Evolutionary conservation across 192 early-diverging fungal species (phyloP), one percentile per base, ranked within the genome.

Genomic region (Mortierella alpina): DNA sequence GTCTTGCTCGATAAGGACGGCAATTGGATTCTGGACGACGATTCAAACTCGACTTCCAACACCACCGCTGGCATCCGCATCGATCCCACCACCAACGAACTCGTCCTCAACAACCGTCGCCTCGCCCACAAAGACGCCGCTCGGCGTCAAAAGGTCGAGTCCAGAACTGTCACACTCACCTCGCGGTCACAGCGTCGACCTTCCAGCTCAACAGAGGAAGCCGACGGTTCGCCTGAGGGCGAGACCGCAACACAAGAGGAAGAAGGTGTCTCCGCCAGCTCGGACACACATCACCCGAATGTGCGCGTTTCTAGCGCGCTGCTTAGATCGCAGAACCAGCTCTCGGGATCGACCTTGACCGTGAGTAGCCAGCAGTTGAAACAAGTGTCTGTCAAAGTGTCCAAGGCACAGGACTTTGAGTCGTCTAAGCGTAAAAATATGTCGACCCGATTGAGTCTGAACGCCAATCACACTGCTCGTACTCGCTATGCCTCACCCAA

Each of bases 71-170:
- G 75, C 6, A 80, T 80, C 66, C 50, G 40, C 6, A 44, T 80
- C 53, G 77, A 80, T 47, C 77, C 77, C 23, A 5, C 51, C 45
- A 80, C 77, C 47, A 80, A 80, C 60, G 77, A 80, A 42, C 77
- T 80, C 17, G 70, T 80, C 42, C 77, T 80, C 56, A 80, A 80
- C 66, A 54, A 80, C 42, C 77, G 77, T 31, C 69, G 77, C 39
- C 65, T 80, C 22, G 59, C 77, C 6, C 77, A 61, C 66, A 80
- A 80, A 66, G 77, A 80, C 41, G 77, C 77, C 10, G 77, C 40
- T 14, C 77, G 77, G 14, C 77, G 77, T 50, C 77, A 80, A 53
- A 72, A 68, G 59, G 66, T 80, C 47, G 77, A 80, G 20, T 80
- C 77, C 17, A 66, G 77, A 8, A 57, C 77, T 14, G 70, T 80